Evolutionary conservation across 1,139 yeast genomes (phyloP).

Genomic region (Debaryomycetaceae sp.): DNA sequence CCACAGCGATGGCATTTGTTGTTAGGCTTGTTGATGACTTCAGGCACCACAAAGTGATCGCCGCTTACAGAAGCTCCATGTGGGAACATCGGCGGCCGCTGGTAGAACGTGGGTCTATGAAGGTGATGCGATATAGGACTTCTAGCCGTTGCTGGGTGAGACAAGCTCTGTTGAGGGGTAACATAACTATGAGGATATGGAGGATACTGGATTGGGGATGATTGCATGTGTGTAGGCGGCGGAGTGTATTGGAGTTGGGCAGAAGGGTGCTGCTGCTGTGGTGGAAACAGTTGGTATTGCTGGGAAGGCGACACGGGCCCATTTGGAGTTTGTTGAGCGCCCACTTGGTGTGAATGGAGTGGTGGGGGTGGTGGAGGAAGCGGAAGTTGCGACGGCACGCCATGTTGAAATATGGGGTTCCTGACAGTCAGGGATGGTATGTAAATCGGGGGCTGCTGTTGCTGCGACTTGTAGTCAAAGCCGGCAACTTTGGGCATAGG

Average conservation of each 20-base stretch:
- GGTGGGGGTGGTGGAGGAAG: conserved; percentile 1
- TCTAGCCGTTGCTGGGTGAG: too few relatives aligned
- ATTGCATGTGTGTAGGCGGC: conserved; percentile 3
- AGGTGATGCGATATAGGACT: too few relatives aligned
- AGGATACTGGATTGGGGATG: conserved; percentile 6
- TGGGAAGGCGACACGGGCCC: neutral
- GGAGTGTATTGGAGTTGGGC: conserved; percentile 8
- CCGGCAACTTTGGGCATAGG: too few relatives aligned
- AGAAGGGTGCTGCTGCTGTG: conserved; percentile 1
- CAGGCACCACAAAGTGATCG: conserved; percentile 24
- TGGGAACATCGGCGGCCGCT: conserved; percentile 7
- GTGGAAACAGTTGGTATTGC: neutral
- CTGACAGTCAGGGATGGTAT: too few relatives aligned
- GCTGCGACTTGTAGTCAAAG: too few relatives aligned
- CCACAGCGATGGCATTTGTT: conserved; percentile 53
- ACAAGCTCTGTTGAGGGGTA: too few relatives aligned
- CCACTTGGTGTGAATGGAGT: neutral
- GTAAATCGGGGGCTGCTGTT: too few relatives aligned
- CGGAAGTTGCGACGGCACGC: neutral
- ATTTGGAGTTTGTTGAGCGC: neutral
- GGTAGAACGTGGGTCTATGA: conserved; percentile 6
- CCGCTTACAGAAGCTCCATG: conserved; percentile 9
- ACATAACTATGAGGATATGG: too few relatives aligned
- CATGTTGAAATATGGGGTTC: too few relatives aligned
- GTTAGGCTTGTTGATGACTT: conserved; percentile 33